These are phyloP conservation scores for Hypholoma sublateritium DNA, from an alignment of 768 basidiomycete species.

Conservation along the genomic window DNA sequence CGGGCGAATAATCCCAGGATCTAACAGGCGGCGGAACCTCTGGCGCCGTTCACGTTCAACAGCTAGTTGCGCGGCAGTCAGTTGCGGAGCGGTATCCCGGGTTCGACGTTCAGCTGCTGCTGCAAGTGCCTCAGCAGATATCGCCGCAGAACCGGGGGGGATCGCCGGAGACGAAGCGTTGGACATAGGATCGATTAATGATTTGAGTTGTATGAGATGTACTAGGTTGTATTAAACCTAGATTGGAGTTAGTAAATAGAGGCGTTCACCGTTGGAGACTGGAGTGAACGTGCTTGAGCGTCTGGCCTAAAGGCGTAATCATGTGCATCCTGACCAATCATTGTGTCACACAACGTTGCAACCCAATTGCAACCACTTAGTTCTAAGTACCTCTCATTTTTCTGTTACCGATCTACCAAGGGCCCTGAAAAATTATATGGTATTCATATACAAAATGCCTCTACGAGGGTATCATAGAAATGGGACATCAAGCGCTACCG, in stretches of 20 bases:
- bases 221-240: neutral
- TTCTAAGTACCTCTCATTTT: too few relatives aligned
- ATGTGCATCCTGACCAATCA: too few relatives aligned
- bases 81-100: slow-evolving; percentile 29
- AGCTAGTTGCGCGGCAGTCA: slow-evolving; percentile 36
- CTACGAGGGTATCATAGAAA: neutral
- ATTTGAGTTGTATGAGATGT: neutral
- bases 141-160: slow-evolving; percentile 4
- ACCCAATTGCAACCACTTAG: too few relatives aligned
- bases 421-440: too few relatives aligned
- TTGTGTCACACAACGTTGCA: too few relatives aligned
- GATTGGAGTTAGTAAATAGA: too few relatives aligned
- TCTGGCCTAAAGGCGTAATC: too few relatives aligned
- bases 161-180: slow-evolving; percentile 9
- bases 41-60: slow-evolving; percentile 69
- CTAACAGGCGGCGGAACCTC: slow-evolving; percentile 71
- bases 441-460: too few relatives aligned
- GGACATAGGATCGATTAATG: slow-evolving; percentile 9
- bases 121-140: slow-evolving; percentile 38
- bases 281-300: too few relatives aligned
- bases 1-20: slow-evolving; percentile 75
- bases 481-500: neutral
- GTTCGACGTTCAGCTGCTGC: slow-evolving; percentile 46
- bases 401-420: too few relatives aligned
- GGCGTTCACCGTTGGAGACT: too few relatives aligned